Conservation (phyloP, 164 flowering plant species). For the Kalanchoe fedtschenkoi region DNA sequence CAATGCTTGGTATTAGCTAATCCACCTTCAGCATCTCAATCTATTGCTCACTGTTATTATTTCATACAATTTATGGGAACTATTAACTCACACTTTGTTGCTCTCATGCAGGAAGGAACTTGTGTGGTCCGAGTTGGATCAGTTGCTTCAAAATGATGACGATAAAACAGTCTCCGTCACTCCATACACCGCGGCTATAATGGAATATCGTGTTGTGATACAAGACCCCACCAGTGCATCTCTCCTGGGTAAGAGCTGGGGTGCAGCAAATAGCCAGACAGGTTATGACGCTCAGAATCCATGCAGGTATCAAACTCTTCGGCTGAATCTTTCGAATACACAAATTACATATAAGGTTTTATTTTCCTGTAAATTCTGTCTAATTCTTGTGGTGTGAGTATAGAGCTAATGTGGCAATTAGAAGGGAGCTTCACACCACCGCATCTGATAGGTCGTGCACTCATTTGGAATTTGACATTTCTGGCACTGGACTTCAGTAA, state of each 20-base stretch:
- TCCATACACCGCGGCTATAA: conserved; percentile 82
- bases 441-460: conserved; percentile 92
- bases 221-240: conserved; percentile 42
- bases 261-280: conserved; percentile 61
- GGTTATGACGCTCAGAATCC: conserved; percentile 66
- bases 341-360: too few species aligned
- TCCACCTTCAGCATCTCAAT: background rate
- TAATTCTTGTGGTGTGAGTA: conserved; percentile 17
- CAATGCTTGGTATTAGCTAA: conserved; percentile 55
- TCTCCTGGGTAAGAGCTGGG: conserved; percentile 23
- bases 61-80: too few species aligned
- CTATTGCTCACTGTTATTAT: background rate
- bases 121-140: conserved; percentile 91
- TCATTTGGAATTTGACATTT: conserved; percentile 88
- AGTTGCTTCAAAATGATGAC: conserved; percentile 70
- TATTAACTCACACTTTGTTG: background rate
- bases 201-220: conserved; percentile 75
- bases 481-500: conserved; percentile 77
- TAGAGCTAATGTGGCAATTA: conserved; percentile 78
- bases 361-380: conserved; percentile 3
- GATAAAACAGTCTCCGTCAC: conserved; percentile 56
- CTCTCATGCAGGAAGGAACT: conserved; percentile 52
- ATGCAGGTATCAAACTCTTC: conserved; percentile 1
- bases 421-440: conserved; percentile 82
- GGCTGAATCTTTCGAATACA: too few species aligned